Evolutionary conservation across 225 moss, liverwort and hornwort genomes (phyloP).

Genomic region (Marchantia paleacea): DNA sequence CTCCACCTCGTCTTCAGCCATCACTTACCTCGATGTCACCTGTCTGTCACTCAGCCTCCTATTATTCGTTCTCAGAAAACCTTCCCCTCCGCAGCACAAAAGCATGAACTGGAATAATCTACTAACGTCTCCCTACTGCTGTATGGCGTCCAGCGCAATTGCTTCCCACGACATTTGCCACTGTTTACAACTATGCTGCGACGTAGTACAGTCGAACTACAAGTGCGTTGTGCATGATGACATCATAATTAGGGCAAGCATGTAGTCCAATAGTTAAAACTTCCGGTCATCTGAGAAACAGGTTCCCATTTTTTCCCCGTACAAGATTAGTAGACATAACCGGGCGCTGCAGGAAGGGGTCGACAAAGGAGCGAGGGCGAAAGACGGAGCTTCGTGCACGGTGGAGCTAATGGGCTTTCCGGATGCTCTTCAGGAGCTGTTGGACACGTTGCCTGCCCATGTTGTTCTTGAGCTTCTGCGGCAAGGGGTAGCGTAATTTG

Average conservation of each 20-base stretch:
- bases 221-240: not conserved
- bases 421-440: conserved; percentile 29
- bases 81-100: not conserved
- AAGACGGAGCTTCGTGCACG: not conserved
- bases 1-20: conserved; percentile 25
- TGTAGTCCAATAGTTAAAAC: not conserved
- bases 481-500: conserved; percentile 27
- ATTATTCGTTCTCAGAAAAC: not conserved
- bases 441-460: conserved; percentile 28
- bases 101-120: too few relatives aligned
- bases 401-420: conserved; percentile 26
- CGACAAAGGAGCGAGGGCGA: not conserved
- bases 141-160: too few relatives aligned
- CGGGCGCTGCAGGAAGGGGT: not conserved
- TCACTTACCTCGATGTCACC: not conserved
- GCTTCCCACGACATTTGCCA: not conserved
- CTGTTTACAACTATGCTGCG: not conserved
- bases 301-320: not conserved
- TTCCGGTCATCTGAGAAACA: not conserved
- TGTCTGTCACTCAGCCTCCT: not conserved
- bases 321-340: not conserved
- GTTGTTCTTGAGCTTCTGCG: conserved; percentile 35
- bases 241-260: not conserved
- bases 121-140: too few relatives aligned
- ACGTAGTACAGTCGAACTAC: not conserved